Percentiles rank a stretch among this genome's conserved stretches.
Evolutionary conservation across 169 alveolate genomes (phyloP).

Genomic region (Ichthyophthirius multifiliis): DNA sequence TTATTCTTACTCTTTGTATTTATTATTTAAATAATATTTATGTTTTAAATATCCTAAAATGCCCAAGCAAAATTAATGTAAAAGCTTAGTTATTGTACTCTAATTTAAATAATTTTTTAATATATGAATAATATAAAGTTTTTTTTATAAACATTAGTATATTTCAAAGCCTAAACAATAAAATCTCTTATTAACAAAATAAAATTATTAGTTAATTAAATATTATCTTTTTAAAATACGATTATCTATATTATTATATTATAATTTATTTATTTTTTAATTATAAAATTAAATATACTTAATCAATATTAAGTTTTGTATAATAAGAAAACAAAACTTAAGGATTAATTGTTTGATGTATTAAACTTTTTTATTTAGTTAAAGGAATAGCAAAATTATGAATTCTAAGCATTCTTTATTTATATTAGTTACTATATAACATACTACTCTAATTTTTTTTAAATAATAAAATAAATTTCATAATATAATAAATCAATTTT

Average conservation of each 20-base stretch:
- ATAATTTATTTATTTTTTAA: too few relatives aligned
- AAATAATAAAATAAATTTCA: too few relatives aligned
- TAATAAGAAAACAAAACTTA: not conserved
- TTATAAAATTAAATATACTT: not conserved
- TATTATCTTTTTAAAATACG: not conserved
- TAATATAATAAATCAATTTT: too few relatives aligned
- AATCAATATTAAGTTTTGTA: not conserved
- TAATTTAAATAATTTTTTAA: not conserved
- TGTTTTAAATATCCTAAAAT: not conserved
- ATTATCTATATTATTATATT: not conserved
- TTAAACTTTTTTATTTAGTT: not conserved
- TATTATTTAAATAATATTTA: not conserved
- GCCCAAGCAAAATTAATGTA: not conserved
- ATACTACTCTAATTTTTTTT: not conserved
- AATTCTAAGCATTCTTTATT: not conserved
- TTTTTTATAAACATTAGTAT: not conserved
- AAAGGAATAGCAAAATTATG: not conserved
- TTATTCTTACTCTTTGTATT: not conserved
- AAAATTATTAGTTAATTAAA: not conserved
- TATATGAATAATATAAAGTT: not conserved
- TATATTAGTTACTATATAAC: not conserved
- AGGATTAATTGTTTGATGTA: not conserved
- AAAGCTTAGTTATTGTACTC: not conserved
- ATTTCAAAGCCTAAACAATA: not conserved
- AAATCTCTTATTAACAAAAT: not conserved